Conservation (phyloP, 306 rosid species). For the Castanea mollissima region DNA sequence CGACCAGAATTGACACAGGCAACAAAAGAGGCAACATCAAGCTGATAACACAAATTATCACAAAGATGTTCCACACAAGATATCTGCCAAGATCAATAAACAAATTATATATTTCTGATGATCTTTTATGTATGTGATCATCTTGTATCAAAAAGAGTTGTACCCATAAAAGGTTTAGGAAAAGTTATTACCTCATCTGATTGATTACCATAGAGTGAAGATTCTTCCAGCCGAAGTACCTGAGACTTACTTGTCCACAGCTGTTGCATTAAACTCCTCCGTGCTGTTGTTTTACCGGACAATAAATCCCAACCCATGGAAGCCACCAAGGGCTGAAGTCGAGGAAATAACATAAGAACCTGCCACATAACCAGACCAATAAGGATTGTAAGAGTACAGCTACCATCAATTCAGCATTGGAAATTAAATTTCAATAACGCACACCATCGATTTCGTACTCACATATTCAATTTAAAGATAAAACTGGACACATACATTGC, state of each 20-base stretch:
- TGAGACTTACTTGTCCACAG: conserved; percentile 90
- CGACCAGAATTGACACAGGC: conserved; percentile 88
- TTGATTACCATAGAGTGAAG: conserved; percentile 72
- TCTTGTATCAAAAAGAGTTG: conserved; percentile 27
- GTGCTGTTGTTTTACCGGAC: conserved; percentile 69
- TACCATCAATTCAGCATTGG: conserved; percentile 15
- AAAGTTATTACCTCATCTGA: conserved; percentile 72
- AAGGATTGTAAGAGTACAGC: conserved; percentile 13
- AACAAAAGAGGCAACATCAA: conserved; percentile 93
- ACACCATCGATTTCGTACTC: conserved; percentile 10
- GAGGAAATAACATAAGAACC: conserved; percentile 85
- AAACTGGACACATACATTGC: conserved; percentile 66
- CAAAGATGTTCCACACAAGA: conserved; percentile 93
- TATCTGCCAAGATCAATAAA: conserved; percentile 52
- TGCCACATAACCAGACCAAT: conserved; percentile 28
- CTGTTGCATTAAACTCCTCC: conserved; percentile 85
- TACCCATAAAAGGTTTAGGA: conserved; percentile 28
- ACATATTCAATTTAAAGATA: conserved; percentile 33
- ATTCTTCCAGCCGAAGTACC: conserved; percentile 75
- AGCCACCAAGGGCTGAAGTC: conserved; percentile 89
- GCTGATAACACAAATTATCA: conserved; percentile 82
- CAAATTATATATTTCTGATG: conserved; percentile 23
- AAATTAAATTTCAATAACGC: conserved; percentile 16
- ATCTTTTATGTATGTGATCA: conserved; percentile 21
- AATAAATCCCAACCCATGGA: conserved; percentile 98